These are phyloP conservation scores for Sungouiella blattae DNA, from an alignment of 805 yeast species.

Conservation along the genomic window DNA sequence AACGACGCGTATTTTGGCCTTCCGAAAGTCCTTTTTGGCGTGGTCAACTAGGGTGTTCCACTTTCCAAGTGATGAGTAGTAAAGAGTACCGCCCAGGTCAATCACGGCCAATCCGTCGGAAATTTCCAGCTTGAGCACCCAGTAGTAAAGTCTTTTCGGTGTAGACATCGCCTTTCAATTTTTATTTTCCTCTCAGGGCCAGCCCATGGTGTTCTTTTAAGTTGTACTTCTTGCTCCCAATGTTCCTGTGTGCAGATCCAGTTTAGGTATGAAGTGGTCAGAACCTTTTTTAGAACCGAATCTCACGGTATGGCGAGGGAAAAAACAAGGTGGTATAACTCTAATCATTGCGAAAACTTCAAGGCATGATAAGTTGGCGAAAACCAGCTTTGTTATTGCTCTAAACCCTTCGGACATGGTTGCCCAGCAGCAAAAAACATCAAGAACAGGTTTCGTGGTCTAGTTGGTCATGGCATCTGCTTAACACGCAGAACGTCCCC, in stretches of 20 bases:
- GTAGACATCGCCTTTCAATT: too few relatives aligned
- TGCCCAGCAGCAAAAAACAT: not conserved
- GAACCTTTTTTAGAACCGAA: too few relatives aligned
- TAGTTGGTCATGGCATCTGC: slow-evolving; percentile 99
- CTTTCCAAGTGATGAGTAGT: slow-evolving; percentile 12
- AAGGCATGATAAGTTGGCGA: too few relatives aligned
- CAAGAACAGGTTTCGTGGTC: slow-evolving; percentile 59
- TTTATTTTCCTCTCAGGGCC: too few relatives aligned
- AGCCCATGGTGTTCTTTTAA: too few relatives aligned
- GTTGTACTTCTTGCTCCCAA: not conserved
- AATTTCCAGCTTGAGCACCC: slow-evolving; percentile 12
- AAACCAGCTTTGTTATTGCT: too few relatives aligned
- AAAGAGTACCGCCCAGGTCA: slow-evolving; percentile 8
- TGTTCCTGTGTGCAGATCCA: not conserved
- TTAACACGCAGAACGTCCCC: slow-evolving; percentile 99
- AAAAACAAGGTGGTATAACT: too few relatives aligned
- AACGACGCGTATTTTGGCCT: not conserved
- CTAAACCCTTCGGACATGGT: too few relatives aligned
- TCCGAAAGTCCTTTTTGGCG: slow-evolving; percentile 10
- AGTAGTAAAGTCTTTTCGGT: slow-evolving; percentile 6
- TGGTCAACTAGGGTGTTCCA: slow-evolving; percentile 12
- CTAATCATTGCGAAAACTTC: too few relatives aligned
- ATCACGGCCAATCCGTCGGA: slow-evolving; percentile 11
- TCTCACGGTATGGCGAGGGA: too few relatives aligned
- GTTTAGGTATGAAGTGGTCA: too few relatives aligned